A percentile compares a stretch with the other conserved stretches of the same genome.
Conservation (phyloP, 2,329 filamentous ascomycete species). For the Fusarium sp. region DNA sequence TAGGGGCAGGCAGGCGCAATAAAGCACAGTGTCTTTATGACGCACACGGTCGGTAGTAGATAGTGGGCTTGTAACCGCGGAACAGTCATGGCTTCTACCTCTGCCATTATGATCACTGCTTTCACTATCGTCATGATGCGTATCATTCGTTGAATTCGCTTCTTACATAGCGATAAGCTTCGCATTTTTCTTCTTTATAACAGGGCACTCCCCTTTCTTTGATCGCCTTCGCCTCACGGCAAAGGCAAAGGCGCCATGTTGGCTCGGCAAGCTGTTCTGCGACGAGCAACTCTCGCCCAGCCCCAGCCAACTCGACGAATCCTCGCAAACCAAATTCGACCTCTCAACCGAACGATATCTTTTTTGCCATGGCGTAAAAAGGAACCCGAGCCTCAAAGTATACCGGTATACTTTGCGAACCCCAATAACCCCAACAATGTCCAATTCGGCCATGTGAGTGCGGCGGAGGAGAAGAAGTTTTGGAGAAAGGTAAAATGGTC, state of each 20-base stretch:
- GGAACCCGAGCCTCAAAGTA: conserved; percentile 14
- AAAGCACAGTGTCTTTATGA: background rate
- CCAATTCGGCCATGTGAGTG: background rate
- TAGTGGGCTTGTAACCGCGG: conserved; percentile 5
- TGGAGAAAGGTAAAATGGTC: conserved; percentile 36
- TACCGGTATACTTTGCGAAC: conserved; percentile 53
- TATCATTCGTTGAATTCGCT: conserved; percentile 23
- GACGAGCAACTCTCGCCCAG: conserved; percentile 35
- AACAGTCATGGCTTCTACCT: conserved; percentile 11
- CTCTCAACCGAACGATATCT: conserved; percentile 47
- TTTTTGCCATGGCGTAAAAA: conserved; percentile 51
- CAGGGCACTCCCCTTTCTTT: background rate
- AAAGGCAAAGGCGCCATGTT: conserved; percentile 39
- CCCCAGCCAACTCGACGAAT: conserved; percentile 27
- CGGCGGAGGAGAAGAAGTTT: conserved; percentile 33
- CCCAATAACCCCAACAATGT: background rate
- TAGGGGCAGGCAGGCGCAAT: too few relatives aligned
- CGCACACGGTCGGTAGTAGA: background rate
- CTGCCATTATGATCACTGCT: conserved; percentile 10
- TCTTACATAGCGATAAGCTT: conserved; percentile 2
- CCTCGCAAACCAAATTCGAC: conserved; percentile 37
- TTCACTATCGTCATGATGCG: conserved; percentile 39
- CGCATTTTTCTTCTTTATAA: conserved; percentile 3
- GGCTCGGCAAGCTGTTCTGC: conserved; percentile 41
- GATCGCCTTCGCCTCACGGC: background rate